Conservation (phyloP, 768 basidiomycete species). For the Pseudohyphozyma bogoriensis region DNA sequence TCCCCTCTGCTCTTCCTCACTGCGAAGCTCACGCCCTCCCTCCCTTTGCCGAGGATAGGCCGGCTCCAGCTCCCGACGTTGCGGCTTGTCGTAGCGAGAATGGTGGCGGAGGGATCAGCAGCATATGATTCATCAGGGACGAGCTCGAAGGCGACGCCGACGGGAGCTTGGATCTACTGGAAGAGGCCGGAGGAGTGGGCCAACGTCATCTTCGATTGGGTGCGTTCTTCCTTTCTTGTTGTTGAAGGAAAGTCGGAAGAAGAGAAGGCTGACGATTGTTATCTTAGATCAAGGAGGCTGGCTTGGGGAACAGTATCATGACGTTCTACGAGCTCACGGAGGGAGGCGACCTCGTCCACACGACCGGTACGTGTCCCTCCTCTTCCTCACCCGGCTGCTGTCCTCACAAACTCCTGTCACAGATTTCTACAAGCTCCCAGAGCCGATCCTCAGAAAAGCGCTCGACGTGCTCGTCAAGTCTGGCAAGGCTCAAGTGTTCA, state of each 20-base stretch:
- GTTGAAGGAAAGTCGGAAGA: background rate
- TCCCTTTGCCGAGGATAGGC: background rate
- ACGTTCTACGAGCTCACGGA: slow-evolving; percentile 43
- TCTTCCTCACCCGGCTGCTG: background rate
- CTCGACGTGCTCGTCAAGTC: slow-evolving; percentile 39
- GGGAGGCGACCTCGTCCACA: slow-evolving; percentile 36
- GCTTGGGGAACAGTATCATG: slow-evolving; percentile 39
- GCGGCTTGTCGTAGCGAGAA: background rate
- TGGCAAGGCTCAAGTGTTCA: slow-evolving; percentile 42
- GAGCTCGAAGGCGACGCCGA: slow-evolving; percentile 31
- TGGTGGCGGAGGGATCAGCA: slow-evolving; percentile 6
- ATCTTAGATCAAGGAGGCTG: slow-evolving; percentile 38
- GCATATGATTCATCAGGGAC: slow-evolving; percentile 23
- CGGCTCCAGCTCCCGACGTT: slow-evolving; percentile 2
- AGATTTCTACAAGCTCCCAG: slow-evolving; percentile 41
- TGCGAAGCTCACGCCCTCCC: background rate
- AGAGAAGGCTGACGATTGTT: background rate
- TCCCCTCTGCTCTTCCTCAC: too few species aligned
- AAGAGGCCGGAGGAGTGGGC: slow-evolving; percentile 42
- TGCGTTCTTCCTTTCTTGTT: slow-evolving; percentile 20
- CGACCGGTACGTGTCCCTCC: slow-evolving; percentile 32
- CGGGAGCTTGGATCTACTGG: slow-evolving; percentile 37
- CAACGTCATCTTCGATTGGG: slow-evolving; percentile 40
- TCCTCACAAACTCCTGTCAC: background rate
- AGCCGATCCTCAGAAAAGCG: slow-evolving; percentile 36